A percentile compares a stretch with the other conserved stretches of the same genome.
Conservation (phyloP, 139 green algal species). For the Coccomyxa sp. region DNA sequence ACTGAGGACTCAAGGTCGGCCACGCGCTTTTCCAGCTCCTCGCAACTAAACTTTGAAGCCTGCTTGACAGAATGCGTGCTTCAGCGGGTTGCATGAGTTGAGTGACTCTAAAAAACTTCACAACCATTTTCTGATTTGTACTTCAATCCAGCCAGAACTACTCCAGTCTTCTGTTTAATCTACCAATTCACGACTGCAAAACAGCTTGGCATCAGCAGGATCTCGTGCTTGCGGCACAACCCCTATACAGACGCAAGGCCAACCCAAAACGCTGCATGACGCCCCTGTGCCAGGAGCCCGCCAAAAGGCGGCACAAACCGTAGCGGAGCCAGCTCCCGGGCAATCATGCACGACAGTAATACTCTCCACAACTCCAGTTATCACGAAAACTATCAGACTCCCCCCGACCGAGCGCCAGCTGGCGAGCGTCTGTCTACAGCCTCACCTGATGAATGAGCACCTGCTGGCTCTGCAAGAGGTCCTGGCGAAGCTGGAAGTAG, state of each 20-base stretch:
- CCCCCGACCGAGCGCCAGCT: background rate
- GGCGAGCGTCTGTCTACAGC: background rate
- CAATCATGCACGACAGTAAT: background rate
- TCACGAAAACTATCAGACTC: background rate
- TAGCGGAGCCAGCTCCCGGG: background rate
- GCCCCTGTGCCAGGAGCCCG: background rate
- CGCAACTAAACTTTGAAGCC: background rate
- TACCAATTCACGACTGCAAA: too few relatives aligned
- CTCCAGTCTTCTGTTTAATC: too few relatives aligned
- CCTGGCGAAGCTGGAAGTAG: constrained; percentile 11
- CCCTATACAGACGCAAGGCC: background rate
- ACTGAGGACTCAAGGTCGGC: constrained; percentile 3
- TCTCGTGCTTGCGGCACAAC: background rate
- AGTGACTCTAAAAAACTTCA: too few relatives aligned
- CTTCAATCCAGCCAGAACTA: too few relatives aligned
- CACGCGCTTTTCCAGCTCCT: constrained; percentile 18
- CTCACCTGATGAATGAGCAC: constrained; percentile 19
- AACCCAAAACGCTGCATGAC: background rate
- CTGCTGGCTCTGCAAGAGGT: constrained; percentile 9
- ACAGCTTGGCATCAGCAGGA: too few relatives aligned
- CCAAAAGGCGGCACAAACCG: constrained; percentile 1
- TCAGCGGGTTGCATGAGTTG: too few relatives aligned
- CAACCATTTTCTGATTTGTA: too few relatives aligned
- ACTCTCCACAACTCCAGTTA: background rate
- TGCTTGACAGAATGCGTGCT: background rate